phyloP scores from a whole-genome alignment of 1,284 basidiomycete species.

The Tilletia setariae region DNA sequence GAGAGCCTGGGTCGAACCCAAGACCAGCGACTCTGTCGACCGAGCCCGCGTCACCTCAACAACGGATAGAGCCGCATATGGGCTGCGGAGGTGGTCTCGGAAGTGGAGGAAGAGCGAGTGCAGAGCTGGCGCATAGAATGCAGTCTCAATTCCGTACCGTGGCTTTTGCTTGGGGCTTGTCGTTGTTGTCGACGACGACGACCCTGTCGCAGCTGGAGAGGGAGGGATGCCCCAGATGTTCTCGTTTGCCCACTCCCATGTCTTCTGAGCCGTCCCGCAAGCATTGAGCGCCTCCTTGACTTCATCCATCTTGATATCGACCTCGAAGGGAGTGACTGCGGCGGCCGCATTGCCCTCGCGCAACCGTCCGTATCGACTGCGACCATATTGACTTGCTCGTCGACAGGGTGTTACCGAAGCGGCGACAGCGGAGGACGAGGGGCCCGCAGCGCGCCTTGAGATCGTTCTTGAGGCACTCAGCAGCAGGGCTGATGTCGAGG shows the following conservation, averaged over 20 bases:
- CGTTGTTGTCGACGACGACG: background rate
- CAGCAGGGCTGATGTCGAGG: no score
- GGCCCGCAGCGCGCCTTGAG: background rate
- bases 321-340: slow-evolving; percentile 3
- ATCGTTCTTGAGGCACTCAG: background rate
- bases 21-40: slow-evolving; percentile 40
- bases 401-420: no score
- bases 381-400: background rate
- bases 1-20: slow-evolving; percentile 43
- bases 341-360: background rate
- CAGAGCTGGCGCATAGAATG: slow-evolving; percentile 43
- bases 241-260: slow-evolving; percentile 1
- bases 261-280: slow-evolving; percentile 5
- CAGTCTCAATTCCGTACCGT: slow-evolving; percentile 34
- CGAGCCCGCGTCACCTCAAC: slow-evolving; percentile 27
- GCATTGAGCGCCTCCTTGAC: slow-evolving; percentile 8
- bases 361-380: slow-evolving; percentile 7
- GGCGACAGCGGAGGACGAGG: background rate
- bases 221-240: slow-evolving; percentile 9
- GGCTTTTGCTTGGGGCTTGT: slow-evolving; percentile 14
- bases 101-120: slow-evolving; percentile 43
- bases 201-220: background rate
- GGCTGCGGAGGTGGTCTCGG: slow-evolving; percentile 36
- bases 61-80: slow-evolving; percentile 37
- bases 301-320: slow-evolving; percentile 15